Evolutionary conservation across 2,329 filamentous ascomycete species (phyloP), one percentile per base, ranked within the genome.

Genomic region (Graphium sp.): DNA sequence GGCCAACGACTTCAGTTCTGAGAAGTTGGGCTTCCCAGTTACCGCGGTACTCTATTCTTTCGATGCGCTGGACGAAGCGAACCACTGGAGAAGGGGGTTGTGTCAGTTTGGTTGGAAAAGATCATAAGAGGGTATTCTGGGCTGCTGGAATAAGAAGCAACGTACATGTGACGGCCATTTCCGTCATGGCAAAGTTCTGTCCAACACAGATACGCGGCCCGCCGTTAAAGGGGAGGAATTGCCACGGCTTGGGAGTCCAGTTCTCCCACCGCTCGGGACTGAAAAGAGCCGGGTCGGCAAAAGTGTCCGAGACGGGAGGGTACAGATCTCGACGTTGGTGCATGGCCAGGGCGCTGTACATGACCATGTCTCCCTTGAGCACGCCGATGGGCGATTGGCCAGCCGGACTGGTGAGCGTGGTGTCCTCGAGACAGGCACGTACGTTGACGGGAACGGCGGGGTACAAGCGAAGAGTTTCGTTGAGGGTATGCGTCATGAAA

Each of bases 401-500:
- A 45, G 77, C 66, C 2, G 64, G 59, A 0, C 77, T 78, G 0
- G 82, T 82, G 2, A 91, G 64, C 0, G 71, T 79, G 3, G 81
- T 85, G 53, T 85, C 76, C 33, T 59, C 62, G 9, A 82, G 60
- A 9, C 80, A 68, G 18, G 74, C 56, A 35, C 83, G 74, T 29
- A 82, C 65, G 51, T 89, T 89, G 57, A 78, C 79, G 2, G 82
- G 81, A 2, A 89, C 77, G 10, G 70, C 62, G 1, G 81, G 81
- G 48, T 87, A 83, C 8, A 87, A 52, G 10, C 82, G 73, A 34
- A 85, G 64, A 0, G 71, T 79, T 53, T 91, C 82, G 52, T 81
- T 77, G 41, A 91, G 62, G 28, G 78, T 55, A 40, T 74, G 60
- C 49, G 71, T 59, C 33, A 89, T 66, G 47, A 87, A 93, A 41